Evolutionary conservation across 2,329 filamentous ascomycete species (phyloP).

Genomic region (Colletotrichum sp.): DNA sequence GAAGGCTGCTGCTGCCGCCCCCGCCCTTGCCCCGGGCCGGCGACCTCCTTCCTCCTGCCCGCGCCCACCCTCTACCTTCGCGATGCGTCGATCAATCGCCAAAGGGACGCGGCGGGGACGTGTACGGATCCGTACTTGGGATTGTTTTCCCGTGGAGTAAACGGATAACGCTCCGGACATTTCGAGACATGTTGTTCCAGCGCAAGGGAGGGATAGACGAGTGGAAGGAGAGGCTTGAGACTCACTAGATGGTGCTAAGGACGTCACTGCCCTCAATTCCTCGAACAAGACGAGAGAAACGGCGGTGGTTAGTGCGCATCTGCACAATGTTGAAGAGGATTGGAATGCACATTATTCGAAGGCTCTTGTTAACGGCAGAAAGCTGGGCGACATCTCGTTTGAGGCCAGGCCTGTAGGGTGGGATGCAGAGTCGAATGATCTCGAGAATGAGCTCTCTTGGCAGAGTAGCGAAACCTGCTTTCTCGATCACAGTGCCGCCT

Average conservation of each 20-base stretch:
- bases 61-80: too few species aligned
- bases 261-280: neutral
- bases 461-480: neutral
- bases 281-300: neutral
- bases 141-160: too few species aligned
- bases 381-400: neutral
- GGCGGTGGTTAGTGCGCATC: neutral
- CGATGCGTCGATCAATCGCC: too few species aligned
- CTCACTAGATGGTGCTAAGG: neutral
- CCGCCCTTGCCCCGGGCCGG: too few species aligned
- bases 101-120: rapidly evolving
- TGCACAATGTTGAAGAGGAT: neutral
- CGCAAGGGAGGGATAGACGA: neutral
- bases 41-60: too few species aligned
- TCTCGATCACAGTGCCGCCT: neutral
- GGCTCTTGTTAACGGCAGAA: neutral
- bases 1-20: rapidly evolving
- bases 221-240: neutral
- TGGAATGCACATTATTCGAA: neutral
- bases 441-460: neutral
- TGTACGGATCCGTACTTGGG: too few species aligned
- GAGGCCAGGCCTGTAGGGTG: neutral
- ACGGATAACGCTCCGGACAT: too few species aligned
- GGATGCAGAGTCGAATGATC: neutral
- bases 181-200: too few species aligned